phyloP scores from a whole-genome alignment of 345 rosid species.

The Bretschneidera sinensis region DNA sequence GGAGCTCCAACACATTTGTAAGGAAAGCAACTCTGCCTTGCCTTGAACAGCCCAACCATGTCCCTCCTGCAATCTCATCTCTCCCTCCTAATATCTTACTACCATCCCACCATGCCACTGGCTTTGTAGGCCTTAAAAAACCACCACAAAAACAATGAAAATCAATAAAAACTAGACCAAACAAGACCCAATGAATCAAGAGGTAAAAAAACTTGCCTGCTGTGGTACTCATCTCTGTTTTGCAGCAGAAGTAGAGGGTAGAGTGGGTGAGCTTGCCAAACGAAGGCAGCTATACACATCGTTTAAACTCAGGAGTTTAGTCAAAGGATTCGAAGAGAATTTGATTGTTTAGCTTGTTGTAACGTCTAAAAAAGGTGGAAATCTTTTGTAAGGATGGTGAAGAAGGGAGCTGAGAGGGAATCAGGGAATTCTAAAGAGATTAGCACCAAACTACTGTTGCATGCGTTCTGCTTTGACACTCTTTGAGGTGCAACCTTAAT shows the following conservation, averaged over 20 bases:
- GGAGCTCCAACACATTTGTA: constrained; percentile 65
- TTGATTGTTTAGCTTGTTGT: neutral
- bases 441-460: too few species aligned
- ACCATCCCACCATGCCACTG: constrained; percentile 60
- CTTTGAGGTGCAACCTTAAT: too few species aligned
- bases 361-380: neutral
- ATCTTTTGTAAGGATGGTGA: neutral
- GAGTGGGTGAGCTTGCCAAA: constrained; percentile 59
- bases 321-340: neutral
- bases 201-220: constrained; percentile 33
- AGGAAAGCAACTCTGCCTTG: constrained; percentile 57
- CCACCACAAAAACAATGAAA: neutral
- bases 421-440: too few species aligned
- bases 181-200: neutral
- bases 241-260: constrained; percentile 54
- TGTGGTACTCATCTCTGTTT: constrained; percentile 70
- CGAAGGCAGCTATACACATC: constrained; percentile 63
- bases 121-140: constrained; percentile 44
- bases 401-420: neutral
- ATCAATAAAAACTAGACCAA: neutral
- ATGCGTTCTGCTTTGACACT: too few species aligned
- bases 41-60: constrained; percentile 68
- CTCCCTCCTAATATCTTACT: constrained; percentile 52
- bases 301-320: neutral
- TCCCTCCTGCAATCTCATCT: constrained; percentile 59